Conservation (phyloP, 805 yeast species). For the Metschnikowia arizonensis region DNA sequence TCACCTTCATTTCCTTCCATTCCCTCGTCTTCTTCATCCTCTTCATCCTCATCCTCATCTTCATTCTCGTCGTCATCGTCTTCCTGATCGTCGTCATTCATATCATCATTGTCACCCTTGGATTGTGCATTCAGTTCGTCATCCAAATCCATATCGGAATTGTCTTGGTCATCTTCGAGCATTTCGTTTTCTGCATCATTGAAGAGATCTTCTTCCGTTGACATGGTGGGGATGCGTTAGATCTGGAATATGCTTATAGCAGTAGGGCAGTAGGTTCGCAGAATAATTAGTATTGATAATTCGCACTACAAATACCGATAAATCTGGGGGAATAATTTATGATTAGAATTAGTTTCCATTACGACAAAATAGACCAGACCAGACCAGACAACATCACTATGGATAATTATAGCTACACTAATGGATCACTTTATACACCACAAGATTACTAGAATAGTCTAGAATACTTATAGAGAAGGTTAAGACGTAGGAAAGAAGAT, state of each 20-base stretch:
- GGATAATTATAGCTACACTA: no score
- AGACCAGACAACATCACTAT: no score
- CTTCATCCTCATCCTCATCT: constrained; percentile 15
- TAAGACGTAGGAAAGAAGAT: no score
- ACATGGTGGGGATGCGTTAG: constrained; percentile 5
- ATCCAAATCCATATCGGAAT: constrained; percentile 17
- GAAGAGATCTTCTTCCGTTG: constrained; percentile 23
- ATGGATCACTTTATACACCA: no score
- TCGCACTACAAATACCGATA: no score
- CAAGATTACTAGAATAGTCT: no score
- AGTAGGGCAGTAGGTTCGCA: no score
- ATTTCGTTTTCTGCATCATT: constrained; percentile 20
- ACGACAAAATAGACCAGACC: no score
- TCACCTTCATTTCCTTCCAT: constrained; percentile 5
- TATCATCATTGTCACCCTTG: constrained; percentile 22
- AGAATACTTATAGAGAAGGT: no score
- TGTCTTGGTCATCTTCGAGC: constrained; percentile 16
- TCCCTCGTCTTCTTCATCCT: constrained; percentile 11
- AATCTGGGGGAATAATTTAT: no score
- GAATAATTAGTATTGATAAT: neutral
- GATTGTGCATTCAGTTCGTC: constrained; percentile 18
- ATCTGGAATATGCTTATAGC: no score
- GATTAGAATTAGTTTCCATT: no score
- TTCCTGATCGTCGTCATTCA: constrained; percentile 20
- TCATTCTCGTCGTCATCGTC: constrained; percentile 18